These are phyloP conservation scores for Ogataea saltuana DNA, from an alignment of 805 yeast species.

Conservation along the genomic window DNA sequence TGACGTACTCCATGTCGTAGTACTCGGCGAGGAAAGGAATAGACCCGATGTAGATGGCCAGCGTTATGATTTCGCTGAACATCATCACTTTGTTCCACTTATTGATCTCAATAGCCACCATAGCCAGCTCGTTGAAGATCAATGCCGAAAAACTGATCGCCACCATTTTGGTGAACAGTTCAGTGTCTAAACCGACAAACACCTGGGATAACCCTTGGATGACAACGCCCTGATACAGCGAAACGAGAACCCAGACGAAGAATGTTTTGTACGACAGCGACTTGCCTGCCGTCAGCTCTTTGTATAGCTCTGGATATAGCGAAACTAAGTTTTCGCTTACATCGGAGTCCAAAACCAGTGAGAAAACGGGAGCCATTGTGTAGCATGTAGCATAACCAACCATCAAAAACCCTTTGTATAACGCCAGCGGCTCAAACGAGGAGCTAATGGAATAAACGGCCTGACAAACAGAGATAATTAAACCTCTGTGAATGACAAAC, in stretches of 20 bases:
- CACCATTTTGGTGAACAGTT: constrained; percentile 72
- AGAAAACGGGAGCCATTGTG: constrained; percentile 98
- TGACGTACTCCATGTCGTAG: constrained; percentile 68
- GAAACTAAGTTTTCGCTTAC: constrained; percentile 86
- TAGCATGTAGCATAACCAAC: constrained; percentile 97
- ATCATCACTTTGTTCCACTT: constrained; percentile 88
- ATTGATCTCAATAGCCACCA: constrained; percentile 91
- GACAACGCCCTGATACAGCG: constrained; percentile 86
- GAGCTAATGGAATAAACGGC: constrained; percentile 89
- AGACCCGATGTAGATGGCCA: constrained; percentile 65
- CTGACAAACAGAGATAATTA: constrained; percentile 91
- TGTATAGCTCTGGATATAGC: constrained; percentile 91
- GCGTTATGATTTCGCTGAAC: constrained; percentile 67
- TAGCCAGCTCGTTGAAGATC: constrained; percentile 79
- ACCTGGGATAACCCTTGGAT: constrained; percentile 82
- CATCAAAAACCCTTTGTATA: constrained; percentile 96
- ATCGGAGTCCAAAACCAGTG: constrained; percentile 87
- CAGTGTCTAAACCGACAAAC: constrained; percentile 60
- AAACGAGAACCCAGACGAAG: constrained; percentile 85
- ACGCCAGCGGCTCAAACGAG: constrained; percentile 87
- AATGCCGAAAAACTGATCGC: constrained; percentile 79
- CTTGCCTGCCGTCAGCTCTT: constrained; percentile 85
- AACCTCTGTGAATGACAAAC: constrained; percentile 94
- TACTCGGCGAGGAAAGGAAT: constrained; percentile 88
- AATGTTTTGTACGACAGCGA: constrained; percentile 86